phyloP scores from a whole-genome alignment of 495 filamentous ascomycete genomes.

The Astrothelium subdiscretum region DNA sequence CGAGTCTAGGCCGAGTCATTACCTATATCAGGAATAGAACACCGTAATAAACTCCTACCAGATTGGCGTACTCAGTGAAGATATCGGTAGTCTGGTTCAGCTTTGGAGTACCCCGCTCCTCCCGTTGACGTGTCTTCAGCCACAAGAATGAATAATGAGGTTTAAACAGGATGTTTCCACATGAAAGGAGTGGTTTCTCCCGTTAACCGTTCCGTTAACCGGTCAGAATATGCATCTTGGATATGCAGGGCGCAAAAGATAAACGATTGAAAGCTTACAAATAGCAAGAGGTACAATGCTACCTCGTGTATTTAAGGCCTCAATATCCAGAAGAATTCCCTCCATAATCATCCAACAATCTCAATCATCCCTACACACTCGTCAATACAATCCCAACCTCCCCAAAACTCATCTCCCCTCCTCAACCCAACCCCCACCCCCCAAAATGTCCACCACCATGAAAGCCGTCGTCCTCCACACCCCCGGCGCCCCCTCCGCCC shows the following conservation, averaged over 20 bases:
- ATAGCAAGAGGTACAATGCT: neutral
- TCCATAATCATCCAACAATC: neutral
- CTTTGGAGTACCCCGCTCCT: too few species aligned
- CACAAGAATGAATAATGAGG: too few species aligned
- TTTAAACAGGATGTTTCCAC: too few species aligned
- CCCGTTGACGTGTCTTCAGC: too few species aligned
- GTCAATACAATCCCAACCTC: neutral
- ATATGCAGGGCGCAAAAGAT: neutral
- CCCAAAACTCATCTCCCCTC: neutral
- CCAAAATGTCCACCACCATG: slow-evolving; percentile 11
- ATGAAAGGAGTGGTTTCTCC: too few species aligned
- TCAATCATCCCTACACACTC: neutral
- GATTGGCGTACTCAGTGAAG: too few species aligned
- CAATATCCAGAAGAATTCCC: neutral
- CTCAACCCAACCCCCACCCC: neutral
- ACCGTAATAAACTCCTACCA: too few species aligned
- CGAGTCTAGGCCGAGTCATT: too few species aligned
- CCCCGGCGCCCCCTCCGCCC: slow-evolving; percentile 20
- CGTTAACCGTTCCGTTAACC: too few species aligned
- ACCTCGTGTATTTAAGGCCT: neutral
- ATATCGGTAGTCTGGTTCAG: too few species aligned
- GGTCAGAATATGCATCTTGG: neutral
- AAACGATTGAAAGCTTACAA: neutral
- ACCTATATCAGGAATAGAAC: too few species aligned
- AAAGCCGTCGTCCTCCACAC: slow-evolving; percentile 23